phyloP scores from a whole-genome alignment of 441 rosid species.

The Corymbia calophylla region DNA sequence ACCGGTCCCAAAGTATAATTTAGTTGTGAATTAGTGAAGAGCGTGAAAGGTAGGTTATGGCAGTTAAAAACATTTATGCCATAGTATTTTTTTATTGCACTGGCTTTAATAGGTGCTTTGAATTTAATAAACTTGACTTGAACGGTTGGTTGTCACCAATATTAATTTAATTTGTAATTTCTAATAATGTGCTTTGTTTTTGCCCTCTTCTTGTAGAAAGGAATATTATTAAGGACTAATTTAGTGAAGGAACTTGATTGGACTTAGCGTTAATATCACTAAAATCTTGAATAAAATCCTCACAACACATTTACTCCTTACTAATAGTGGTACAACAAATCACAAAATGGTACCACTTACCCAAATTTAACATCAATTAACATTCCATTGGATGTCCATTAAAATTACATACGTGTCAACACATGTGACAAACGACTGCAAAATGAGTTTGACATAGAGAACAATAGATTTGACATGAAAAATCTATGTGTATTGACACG shows the following conservation, averaged over 20 bases:
- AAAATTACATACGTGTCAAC: background rate
- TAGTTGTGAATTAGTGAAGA: background rate
- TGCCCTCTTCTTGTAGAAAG: background rate
- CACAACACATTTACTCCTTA: background rate
- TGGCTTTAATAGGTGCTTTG: background rate
- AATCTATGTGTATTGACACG: background rate
- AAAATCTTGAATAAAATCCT: background rate
- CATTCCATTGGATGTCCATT: background rate
- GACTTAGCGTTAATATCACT: background rate
- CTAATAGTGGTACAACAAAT: background rate
- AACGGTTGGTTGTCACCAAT: background rate
- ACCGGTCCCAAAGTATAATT: background rate
- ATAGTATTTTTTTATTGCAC: background rate
- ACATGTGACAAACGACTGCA: rapidly evolving
- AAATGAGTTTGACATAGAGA: background rate
- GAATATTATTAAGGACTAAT: background rate
- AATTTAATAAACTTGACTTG: background rate
- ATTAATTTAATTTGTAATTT: background rate
- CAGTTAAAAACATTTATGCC: background rate
- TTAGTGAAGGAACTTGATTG: background rate
- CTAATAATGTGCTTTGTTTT: background rate
- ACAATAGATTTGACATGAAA: too few relatives aligned
- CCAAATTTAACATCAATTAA: background rate
- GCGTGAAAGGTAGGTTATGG: background rate
- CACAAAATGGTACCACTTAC: rapidly evolving